Conservation (phyloP, 169 alveolate genomes). For the Besnoitia besnoiti region DNA sequence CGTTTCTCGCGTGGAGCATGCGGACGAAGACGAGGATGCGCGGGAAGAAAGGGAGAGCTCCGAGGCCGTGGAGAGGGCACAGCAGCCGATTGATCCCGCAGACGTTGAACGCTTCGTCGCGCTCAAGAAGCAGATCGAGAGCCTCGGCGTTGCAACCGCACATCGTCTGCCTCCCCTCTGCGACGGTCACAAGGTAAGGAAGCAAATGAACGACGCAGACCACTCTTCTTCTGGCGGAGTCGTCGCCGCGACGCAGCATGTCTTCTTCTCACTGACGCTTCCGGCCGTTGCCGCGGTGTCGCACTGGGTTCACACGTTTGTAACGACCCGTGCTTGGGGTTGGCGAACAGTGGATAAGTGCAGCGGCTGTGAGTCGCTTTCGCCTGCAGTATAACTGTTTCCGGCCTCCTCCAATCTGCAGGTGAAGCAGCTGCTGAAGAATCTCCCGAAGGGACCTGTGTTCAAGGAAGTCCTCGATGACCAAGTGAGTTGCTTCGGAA, state of each 20-base stretch:
- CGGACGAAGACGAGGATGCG: neutral
- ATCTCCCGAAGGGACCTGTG: conserved; percentile 6
- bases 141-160: conserved; percentile 16
- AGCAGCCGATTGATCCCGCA: neutral
- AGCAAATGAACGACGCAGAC: no score
- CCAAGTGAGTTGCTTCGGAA: neutral
- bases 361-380: no score
- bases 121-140: conserved; percentile 1
- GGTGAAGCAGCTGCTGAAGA: neutral
- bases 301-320: no score
- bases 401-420: neutral
- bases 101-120: neutral
- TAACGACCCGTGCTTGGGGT: no score
- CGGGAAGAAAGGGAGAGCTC: neutral
- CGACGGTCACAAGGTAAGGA: conserved; percentile 23
- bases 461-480: conserved; percentile 23
- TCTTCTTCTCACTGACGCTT: no score
- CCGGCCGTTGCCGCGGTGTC: no score
- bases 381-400: neutral
- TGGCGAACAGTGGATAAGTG: no score
- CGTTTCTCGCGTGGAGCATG: neutral
- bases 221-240: no score
- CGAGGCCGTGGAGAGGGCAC: neutral
- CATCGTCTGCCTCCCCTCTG: conserved; percentile 45
- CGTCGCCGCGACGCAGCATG: no score